These are phyloP conservation scores for Vachellia collinsii DNA, from an alignment of 306 rosid species.

Conservation along the genomic window DNA sequence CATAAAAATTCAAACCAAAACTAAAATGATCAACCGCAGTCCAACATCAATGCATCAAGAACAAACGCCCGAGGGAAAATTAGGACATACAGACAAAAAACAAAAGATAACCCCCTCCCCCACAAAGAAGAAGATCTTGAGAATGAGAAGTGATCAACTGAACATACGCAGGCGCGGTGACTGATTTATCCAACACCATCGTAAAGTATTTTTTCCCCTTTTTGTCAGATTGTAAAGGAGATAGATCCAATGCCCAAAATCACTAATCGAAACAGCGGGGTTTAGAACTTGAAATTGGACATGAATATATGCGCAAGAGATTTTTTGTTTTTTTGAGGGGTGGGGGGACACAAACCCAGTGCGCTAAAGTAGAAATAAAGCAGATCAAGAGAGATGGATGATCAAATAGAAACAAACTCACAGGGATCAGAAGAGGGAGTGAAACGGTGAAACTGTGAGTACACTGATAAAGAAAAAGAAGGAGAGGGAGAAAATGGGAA, in stretches of 20 bases:
- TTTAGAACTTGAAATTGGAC: background rate
- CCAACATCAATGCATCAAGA: background rate
- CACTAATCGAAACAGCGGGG: background rate
- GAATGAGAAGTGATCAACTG: too few relatives aligned
- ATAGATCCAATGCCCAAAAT: background rate
- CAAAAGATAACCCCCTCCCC: background rate
- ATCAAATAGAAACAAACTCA: conserved; percentile 25
- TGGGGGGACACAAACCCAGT: background rate
- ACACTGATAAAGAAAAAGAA: background rate
- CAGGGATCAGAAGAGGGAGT: background rate
- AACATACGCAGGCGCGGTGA: background rate
- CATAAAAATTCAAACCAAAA: background rate
- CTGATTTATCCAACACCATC: background rate
- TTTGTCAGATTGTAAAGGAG: background rate
- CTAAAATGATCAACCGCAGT: background rate
- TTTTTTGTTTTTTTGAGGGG: background rate
- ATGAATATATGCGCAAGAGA: background rate
- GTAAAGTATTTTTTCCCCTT: background rate
- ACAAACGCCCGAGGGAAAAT: background rate
- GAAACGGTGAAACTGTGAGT: conserved; percentile 1
- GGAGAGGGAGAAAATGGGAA: background rate
- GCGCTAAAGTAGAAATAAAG: background rate
- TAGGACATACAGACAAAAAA: background rate
- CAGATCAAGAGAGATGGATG: background rate
- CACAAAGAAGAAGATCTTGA: background rate